These are phyloP conservation scores for Chaetomiaceae sp. DNA, from an alignment of 2,329 filamentous ascomycete species.

Conservation along the genomic window DNA sequence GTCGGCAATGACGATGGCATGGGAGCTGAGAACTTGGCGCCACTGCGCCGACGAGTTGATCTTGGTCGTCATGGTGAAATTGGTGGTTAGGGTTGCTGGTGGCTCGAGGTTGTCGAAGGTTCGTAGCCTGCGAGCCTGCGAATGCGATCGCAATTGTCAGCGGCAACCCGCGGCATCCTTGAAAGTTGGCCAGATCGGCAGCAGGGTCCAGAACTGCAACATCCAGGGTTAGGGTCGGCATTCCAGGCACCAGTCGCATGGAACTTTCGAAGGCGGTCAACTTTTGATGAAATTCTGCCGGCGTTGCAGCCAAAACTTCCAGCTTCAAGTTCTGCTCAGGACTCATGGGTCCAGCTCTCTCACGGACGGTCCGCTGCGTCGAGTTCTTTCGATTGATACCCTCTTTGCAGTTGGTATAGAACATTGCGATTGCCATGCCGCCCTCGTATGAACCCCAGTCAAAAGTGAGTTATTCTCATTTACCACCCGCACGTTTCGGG, in stretches of 20 bases:
- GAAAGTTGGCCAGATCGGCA: conserved; percentile 25
- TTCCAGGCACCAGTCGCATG: neutral
- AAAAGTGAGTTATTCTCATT: conserved; percentile 21
- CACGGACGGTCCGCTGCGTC: neutral
- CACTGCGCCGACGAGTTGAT: conserved; percentile 67
- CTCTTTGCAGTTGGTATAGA: neutral
- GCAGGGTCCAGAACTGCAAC: neutral
- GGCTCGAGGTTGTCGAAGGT: neutral
- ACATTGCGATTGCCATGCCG: conserved; percentile 18
- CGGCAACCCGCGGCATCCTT: neutral
- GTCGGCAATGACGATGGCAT: conserved; percentile 78
- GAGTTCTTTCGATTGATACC: neutral
- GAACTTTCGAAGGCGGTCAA: conserved; percentile 20
- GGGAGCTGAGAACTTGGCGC: conserved; percentile 62
- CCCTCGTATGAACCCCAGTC: conserved; percentile 17
- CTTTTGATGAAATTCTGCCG: conserved; percentile 22
- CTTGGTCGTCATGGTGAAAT: conserved; percentile 43
- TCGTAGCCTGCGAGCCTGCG: neutral
- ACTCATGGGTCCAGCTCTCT: conserved; percentile 3
- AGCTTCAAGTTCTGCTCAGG: too few relatives aligned
- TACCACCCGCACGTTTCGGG: too few relatives aligned
- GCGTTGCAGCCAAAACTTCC: conserved; percentile 13
- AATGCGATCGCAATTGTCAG: conserved; percentile 16
- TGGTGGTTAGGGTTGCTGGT: neutral
- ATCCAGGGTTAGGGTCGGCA: conserved; percentile 9